Conservation (phyloP, 768 basidiomycete species). For the Sarcodon sp. region DNA sequence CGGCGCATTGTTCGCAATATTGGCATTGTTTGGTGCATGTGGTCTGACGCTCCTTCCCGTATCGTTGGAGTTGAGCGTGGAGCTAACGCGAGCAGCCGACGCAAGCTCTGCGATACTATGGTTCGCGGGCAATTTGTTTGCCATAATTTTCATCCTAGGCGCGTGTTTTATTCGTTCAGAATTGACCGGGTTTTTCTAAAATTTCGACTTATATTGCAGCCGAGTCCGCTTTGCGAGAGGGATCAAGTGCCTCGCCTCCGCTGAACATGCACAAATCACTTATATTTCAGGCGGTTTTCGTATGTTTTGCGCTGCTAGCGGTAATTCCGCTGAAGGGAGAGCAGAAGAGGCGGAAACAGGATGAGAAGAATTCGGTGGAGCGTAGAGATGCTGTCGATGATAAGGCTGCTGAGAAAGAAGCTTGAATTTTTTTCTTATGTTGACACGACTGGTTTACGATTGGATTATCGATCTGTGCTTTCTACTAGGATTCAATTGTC, state of each 20-base stretch:
- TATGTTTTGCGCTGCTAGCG: slow-evolving; percentile 22
- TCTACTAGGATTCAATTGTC: no score
- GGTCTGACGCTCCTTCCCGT: slow-evolving; percentile 66
- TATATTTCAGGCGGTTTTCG: slow-evolving; percentile 50
- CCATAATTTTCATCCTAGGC: slow-evolving; percentile 55
- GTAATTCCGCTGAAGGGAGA: slow-evolving; percentile 44
- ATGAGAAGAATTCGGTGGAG: slow-evolving; percentile 25
- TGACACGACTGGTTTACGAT: no score
- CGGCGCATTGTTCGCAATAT: slow-evolving; percentile 49
- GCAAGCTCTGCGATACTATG: slow-evolving; percentile 67
- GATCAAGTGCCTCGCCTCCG: slow-evolving; percentile 48
- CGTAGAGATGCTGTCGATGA: not conserved
- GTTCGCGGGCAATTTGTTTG: slow-evolving; percentile 63
- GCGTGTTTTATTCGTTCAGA: slow-evolving; percentile 9
- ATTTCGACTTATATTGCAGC: slow-evolving; percentile 22
- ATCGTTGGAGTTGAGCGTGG: slow-evolving; percentile 65
- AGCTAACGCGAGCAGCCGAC: slow-evolving; percentile 70
- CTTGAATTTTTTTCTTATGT: no score
- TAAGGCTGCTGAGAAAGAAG: no score
- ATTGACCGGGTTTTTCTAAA: not conserved
- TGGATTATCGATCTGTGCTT: no score
- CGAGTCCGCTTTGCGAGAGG: slow-evolving; percentile 55
- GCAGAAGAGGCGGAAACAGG: slow-evolving; percentile 49
- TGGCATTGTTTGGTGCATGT: slow-evolving; percentile 53
- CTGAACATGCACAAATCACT: slow-evolving; percentile 58